Percentiles rank a stretch among this genome's conserved stretches.
phyloP scores from a whole-genome alignment of 78 protist species.

The Dictyostelium capitatum region DNA sequence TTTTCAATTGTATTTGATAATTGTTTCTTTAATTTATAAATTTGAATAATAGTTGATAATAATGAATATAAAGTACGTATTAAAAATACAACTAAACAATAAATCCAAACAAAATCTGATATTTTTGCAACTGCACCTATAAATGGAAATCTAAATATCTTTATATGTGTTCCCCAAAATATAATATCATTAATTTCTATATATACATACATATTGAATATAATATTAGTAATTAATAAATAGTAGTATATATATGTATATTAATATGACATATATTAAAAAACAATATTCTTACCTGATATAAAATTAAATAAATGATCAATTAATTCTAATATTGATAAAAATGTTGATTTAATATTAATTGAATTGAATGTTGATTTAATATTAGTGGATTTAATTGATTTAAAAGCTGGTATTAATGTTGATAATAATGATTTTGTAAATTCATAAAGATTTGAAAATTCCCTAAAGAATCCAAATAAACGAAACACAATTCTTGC shows the following conservation, averaged over 20 bases:
- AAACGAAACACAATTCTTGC: conserved; percentile 25
- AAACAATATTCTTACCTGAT: neutral
- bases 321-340: neutral
- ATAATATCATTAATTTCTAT: conserved; percentile 16
- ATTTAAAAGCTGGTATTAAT: neutral
- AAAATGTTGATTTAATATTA: neutral
- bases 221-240: too few species aligned
- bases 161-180: conserved; percentile 41
- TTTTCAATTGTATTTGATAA: neutral
- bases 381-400: neutral
- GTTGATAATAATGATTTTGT: neutral
- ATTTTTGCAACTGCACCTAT: neutral
- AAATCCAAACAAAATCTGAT: conserved; percentile 31
- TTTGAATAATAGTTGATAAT: neutral
- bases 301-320: conserved; percentile 8
- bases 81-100: conserved; percentile 5
- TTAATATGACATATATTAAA: too few species aligned
- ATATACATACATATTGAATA: too few species aligned
- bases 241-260: too few species aligned
- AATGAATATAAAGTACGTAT: conserved; percentile 1
- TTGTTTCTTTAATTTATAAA: neutral
- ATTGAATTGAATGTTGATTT: neutral
- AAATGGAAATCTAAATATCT: neutral
- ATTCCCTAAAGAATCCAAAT: conserved; percentile 12
- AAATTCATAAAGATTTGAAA: neutral